Evolutionary conservation across 768 basidiomycete genomes (phyloP).

Genomic region (Rhizopogon vulgaris): DNA sequence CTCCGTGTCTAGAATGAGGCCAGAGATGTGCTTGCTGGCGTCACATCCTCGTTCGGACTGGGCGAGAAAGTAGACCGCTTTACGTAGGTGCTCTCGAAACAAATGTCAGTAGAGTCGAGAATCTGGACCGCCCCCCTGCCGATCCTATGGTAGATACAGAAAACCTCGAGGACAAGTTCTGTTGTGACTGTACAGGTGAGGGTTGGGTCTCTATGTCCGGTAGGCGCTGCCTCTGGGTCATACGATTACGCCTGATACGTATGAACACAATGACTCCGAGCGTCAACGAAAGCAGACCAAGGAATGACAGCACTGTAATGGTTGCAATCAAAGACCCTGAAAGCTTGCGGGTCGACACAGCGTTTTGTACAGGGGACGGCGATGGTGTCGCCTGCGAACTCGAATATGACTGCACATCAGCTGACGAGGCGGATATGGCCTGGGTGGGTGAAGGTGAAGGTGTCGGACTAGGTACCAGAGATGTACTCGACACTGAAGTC

Average conservation of each 20-base stretch:
- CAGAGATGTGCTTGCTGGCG: conserved; percentile 1
- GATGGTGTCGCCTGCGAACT: not conserved
- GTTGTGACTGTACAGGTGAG: not conserved
- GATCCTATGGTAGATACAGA: conserved; percentile 1
- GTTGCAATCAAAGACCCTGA: conserved; percentile 12
- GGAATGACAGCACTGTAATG: conserved; percentile 9
- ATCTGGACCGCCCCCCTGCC: not conserved
- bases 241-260: conserved; percentile 8
- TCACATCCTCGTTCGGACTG: conserved; percentile 8
- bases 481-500: not conserved
- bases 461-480: not conserved
- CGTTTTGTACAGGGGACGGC: not conserved
- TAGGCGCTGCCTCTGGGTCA: not conserved
- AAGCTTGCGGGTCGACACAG: conserved; percentile 1
- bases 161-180: not conserved
- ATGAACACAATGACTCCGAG: conserved; percentile 10
- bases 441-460: conserved; percentile 2
- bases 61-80: not conserved
- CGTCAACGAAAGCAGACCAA: conserved; percentile 12
- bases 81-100: not conserved
- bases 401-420: not conserved
- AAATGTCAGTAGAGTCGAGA: not conserved
- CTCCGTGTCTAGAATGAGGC: not conserved
- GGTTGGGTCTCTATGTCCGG: not conserved
- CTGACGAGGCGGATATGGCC: not conserved